phyloP scores from a whole-genome alignment of 805 yeast species.

The Candida adriatica region DNA sequence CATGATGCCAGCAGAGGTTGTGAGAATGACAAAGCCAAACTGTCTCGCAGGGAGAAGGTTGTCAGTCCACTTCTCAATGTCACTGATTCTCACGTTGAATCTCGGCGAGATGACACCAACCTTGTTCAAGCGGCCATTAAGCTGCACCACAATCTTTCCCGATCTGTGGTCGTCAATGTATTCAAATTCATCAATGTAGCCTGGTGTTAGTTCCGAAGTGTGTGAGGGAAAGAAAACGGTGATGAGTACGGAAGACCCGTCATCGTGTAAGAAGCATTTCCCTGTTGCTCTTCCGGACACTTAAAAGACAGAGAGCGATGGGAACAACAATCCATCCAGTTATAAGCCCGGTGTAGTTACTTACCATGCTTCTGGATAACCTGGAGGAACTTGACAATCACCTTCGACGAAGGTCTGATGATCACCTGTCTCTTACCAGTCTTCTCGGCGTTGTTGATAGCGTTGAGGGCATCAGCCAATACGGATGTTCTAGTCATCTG shows the following conservation, averaged over 20 bases:
- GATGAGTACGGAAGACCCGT: constrained; percentile 7
- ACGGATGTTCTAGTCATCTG: constrained; percentile 94
- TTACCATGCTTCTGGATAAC: constrained; percentile 97
- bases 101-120: constrained; percentile 99
- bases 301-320: constrained; percentile 97
- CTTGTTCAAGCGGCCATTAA: constrained; percentile 97
- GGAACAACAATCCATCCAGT: constrained; percentile 92
- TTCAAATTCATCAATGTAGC: constrained; percentile 95
- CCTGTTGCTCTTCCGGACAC: constrained; percentile 74
- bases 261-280: constrained; percentile 30
- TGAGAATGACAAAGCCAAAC: constrained; percentile 94
- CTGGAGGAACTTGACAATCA: constrained; percentile 89
- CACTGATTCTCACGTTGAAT: constrained; percentile 92
- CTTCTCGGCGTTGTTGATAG: constrained; percentile 98
- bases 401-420: constrained; percentile 97
- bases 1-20: constrained; percentile 99
- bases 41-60: constrained; percentile 98
- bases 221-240: constrained; percentile 32
- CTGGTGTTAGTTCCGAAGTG: constrained; percentile 15
- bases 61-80: constrained; percentile 97
- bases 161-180: constrained; percentile 98
- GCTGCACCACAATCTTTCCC: constrained; percentile 92
- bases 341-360: constrained; percentile 85
- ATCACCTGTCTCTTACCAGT: constrained; percentile 98
- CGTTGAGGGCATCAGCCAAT: constrained; percentile 95